These are phyloP conservation scores for Fusarium sp. DNA, from an alignment of 2,329 filamentous ascomycete species.

Conservation along the genomic window DNA sequence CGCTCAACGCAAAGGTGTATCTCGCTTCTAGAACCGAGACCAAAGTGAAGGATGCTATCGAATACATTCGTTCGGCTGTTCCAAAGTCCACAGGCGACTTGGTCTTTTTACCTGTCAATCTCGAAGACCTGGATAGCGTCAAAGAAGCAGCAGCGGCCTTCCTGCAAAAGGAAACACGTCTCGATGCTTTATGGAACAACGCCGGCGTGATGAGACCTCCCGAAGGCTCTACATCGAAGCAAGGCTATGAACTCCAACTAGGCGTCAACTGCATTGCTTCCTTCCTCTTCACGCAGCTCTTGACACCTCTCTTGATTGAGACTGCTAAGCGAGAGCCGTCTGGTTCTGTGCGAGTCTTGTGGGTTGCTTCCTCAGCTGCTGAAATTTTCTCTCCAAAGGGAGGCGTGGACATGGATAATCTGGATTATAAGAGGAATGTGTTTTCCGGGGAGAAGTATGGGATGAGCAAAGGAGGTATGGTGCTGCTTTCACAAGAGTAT, in stretches of 20 bases:
- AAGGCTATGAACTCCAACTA: conserved; percentile 54
- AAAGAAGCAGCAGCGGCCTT: conserved; percentile 51
- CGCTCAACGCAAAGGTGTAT: conserved; percentile 62
- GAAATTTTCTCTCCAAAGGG: neutral
- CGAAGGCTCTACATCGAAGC: conserved; percentile 48
- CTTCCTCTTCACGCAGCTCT: conserved; percentile 51
- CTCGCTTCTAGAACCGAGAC: conserved; percentile 57
- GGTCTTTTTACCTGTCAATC: conserved; percentile 49
- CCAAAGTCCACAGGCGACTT: conserved; percentile 48
- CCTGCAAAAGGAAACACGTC: conserved; percentile 47
- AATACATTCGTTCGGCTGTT: conserved; percentile 49
- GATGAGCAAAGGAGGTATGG: conserved; percentile 41
- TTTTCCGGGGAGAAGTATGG: conserved; percentile 33
- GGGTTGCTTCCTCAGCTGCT: conserved; percentile 36
- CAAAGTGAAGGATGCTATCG: conserved; percentile 56
- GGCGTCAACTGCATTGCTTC: conserved; percentile 53
- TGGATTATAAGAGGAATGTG: conserved; percentile 33
- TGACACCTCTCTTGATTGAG: conserved; percentile 31
- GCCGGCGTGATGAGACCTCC: conserved; percentile 54
- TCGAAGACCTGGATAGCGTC: conserved; percentile 54
- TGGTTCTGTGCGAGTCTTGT: conserved; percentile 43
- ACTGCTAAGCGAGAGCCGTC: conserved; percentile 45
- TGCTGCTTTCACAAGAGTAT: conserved; percentile 39
- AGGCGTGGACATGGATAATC: conserved; percentile 23
- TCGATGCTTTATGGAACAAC: conserved; percentile 57